A percentile compares a stretch with the other conserved stretches of the same genome.
phyloP scores from a whole-genome alignment of 139 green algal species.

The Coelastrella sp. region DNA sequence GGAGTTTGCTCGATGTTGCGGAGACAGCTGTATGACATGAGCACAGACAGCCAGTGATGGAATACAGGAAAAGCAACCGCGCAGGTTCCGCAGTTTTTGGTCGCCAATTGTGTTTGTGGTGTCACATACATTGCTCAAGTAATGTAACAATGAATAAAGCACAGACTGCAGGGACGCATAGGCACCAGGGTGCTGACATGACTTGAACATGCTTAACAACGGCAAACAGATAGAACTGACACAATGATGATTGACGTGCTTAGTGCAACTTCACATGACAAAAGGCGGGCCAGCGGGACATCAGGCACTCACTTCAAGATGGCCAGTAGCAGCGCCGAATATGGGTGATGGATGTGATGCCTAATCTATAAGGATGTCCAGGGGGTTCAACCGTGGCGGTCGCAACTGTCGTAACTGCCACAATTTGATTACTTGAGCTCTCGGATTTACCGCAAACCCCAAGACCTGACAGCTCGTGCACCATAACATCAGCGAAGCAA shows the following conservation, averaged over 20 bases:
- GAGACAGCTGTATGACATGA: not conserved
- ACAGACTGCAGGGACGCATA: too few species aligned
- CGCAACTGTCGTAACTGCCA: not conserved
- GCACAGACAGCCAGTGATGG: constrained; percentile 1
- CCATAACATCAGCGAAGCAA: too few species aligned
- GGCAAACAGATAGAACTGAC: not conserved
- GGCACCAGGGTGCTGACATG: not conserved
- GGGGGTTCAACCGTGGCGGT: not conserved
- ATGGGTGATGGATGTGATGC: not conserved
- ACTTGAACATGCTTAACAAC: not conserved
- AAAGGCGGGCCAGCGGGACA: not conserved
- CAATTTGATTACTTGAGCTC: not conserved
- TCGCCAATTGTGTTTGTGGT: too few species aligned
- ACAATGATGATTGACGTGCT: not conserved
- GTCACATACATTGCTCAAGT: too few species aligned
- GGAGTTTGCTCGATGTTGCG: too few species aligned
- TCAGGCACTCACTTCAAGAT: not conserved
- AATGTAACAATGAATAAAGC: too few species aligned
- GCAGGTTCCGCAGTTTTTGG: too few species aligned
- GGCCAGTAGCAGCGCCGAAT: not conserved
- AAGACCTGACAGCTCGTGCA: too few species aligned
- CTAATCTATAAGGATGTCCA: not conserved
- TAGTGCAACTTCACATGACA: not conserved
- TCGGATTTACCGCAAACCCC: not conserved
- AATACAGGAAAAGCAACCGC: not conserved